Percentiles rank a stretch among this genome's conserved stretches.
Evolutionary conservation across 805 yeast species (phyloP).

Genomic region (Kregervanrija fluxuum): DNA sequence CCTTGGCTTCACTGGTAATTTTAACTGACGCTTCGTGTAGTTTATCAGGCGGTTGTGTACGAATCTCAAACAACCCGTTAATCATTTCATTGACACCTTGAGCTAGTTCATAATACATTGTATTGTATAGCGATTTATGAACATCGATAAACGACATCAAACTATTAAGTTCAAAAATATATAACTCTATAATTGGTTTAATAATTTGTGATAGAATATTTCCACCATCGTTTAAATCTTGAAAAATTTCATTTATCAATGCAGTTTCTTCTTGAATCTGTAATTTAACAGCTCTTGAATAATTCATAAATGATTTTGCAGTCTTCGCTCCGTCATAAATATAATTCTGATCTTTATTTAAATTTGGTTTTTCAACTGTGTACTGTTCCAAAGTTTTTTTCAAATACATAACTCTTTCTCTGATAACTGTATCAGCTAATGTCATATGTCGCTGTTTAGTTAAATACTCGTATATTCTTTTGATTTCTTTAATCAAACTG

Average conservation of each 20-base stretch:
- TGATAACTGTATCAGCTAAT: constrained; percentile 31
- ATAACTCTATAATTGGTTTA: constrained; percentile 37
- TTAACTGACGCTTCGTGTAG: constrained; percentile 4
- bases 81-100: constrained; percentile 10
- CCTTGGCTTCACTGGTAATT: constrained; percentile 2
- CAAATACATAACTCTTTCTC: constrained; percentile 31
- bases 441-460: constrained; percentile 21
- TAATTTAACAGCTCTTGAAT: constrained; percentile 9
- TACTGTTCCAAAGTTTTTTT: constrained; percentile 36
- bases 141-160: constrained; percentile 34
- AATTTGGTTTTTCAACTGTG: constrained; percentile 31
- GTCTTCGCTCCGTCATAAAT: constrained; percentile 22
- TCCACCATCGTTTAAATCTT: constrained; percentile 18
- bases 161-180: constrained; percentile 29
- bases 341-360: constrained; percentile 25
- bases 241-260: constrained; percentile 23
- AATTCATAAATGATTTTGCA: constrained; percentile 12
- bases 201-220: constrained; percentile 53
- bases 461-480: constrained; percentile 41
- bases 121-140: constrained; percentile 40
- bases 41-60: constrained; percentile 11
- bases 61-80: constrained; percentile 6
- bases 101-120: constrained; percentile 49
- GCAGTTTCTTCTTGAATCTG: constrained; percentile 15
- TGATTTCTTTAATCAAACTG: constrained; percentile 29